phyloP scores from a whole-genome alignment of 805 yeast genomes.

The Kodamaea neixiangensis region DNA sequence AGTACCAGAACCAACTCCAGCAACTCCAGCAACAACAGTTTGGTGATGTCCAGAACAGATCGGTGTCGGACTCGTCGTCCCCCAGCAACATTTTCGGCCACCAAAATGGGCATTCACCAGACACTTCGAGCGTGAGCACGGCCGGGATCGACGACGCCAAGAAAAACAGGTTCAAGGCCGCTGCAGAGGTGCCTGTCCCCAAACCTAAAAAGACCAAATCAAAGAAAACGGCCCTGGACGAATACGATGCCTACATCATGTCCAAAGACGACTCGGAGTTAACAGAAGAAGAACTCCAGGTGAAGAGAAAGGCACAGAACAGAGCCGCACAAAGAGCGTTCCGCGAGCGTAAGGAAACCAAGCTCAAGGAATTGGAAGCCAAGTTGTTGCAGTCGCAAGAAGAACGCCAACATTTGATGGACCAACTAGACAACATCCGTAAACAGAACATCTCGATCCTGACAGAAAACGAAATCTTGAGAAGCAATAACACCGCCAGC shows the following conservation, averaged over 20 bases:
- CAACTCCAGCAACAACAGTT: constrained; percentile 5
- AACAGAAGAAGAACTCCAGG: constrained; percentile 44
- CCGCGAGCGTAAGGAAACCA: constrained; percentile 76
- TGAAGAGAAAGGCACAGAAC: constrained; percentile 73
- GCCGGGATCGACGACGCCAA: not conserved
- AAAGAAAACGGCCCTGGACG: constrained; percentile 33
- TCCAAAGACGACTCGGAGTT: constrained; percentile 40
- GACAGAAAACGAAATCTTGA: constrained; percentile 62
- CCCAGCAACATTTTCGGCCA: constrained; percentile 5
- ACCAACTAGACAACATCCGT: constrained; percentile 52
- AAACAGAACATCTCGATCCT: constrained; percentile 56
- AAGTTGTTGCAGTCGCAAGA: constrained; percentile 59
- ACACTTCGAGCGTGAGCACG: constrained; percentile 8
- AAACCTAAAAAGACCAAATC: constrained; percentile 15
- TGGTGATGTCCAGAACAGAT: not conserved
- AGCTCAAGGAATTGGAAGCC: constrained; percentile 63
- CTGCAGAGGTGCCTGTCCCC: not conserved
- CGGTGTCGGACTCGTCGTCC: constrained; percentile 8
- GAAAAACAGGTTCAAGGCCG: not conserved
- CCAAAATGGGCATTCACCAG: constrained; percentile 7
- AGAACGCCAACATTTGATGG: constrained; percentile 47
- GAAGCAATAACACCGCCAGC: constrained; percentile 27
- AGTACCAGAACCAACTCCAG: constrained; percentile 3
- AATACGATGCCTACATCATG: constrained; percentile 37
- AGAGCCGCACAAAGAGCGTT: constrained; percentile 88